Evolutionary conservation across 116 monocot species (phyloP), one percentile per base, ranked within the genome.

Genomic region (Thalassia testudinum): DNA sequence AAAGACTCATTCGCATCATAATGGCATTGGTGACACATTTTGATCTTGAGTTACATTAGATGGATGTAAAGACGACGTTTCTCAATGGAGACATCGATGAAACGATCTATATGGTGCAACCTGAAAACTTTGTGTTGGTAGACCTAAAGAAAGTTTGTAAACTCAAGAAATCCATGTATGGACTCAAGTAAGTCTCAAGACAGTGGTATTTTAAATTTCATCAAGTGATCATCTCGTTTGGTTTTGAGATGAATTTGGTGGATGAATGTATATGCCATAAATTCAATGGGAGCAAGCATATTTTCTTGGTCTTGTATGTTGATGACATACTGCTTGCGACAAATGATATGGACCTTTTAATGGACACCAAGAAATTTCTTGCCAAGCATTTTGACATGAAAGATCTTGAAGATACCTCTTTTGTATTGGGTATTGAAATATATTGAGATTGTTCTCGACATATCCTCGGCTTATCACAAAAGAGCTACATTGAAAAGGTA

Each of bases 301-400:
- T 62, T 1, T 37, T 62, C 19, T n/a, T 52, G 17, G 21, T 62
- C 25, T 27, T 52, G 22, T 62, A 62, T 53, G 52, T 62, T 0
- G 63, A 63, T 63, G 63, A 63, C 42, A 63, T 53, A 0, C 27
- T 62, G 18, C 40, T 62, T 13, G 42, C 26, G 0, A 42, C 18
- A 13, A 62, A 38, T 43, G 38, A 52, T 27, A 37, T 62, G 7
- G 30, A 11, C 3, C 5, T 65, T 0, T 48, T 56, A 20, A 28
- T 37, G 47, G 30, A 65, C 34, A 65, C 56, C 0, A 65, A 65
- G 34, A 18, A 17, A 30, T 56, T 56, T 49, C 20, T 65, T 8
- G 47, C 34, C 1, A 34, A 24, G 13, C 27, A 65, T n/a, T 65
- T 65, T 65, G 65, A 56, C 11, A 63, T 63, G 63, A 63, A 63